Evolutionary conservation across 805 yeast species (phyloP).

Genomic region (Yarrowia alimentaria): DNA sequence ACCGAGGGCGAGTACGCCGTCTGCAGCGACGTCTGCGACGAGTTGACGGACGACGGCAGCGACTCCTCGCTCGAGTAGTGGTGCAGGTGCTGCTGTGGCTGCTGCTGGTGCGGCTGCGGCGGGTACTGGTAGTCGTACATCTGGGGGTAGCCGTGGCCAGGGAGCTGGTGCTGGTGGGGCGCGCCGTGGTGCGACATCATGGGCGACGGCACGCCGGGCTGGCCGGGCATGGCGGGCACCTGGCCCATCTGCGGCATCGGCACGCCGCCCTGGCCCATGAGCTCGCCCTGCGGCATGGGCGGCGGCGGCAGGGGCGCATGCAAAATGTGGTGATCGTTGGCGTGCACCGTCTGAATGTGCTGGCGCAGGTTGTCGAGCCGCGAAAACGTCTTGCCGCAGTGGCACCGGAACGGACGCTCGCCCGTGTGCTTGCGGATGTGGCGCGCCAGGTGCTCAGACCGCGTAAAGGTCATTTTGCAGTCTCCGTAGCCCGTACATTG

Average conservation of each 20-base stretch:
- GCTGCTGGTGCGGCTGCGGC: constrained; percentile 22
- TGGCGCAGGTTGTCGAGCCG: constrained; percentile 86
- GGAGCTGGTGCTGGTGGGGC: constrained; percentile 8
- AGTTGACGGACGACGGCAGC: constrained; percentile 24
- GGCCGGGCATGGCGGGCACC: too few relatives aligned
- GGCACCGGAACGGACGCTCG: constrained; percentile 87
- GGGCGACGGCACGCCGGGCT: constrained; percentile 21
- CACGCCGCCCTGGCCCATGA: constrained; percentile 4
- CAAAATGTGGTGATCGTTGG: constrained; percentile 45
- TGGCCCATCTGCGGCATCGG: background rate
- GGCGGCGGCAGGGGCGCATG: constrained; percentile 33
- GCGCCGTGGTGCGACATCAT: constrained; percentile 21
- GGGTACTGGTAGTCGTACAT: constrained; percentile 27
- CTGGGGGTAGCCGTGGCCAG: too few relatives aligned
- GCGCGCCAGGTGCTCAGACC: constrained; percentile 89
- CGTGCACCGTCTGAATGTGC: constrained; percentile 83
- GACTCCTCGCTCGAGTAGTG: constrained; percentile 23
- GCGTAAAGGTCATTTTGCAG: constrained; percentile 83
- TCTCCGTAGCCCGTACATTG: constrained; percentile 84
- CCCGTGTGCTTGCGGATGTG: constrained; percentile 94
- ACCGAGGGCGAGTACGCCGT: constrained; percentile 25
- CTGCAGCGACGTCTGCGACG: constrained; percentile 22
- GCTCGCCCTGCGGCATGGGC: constrained; percentile 29
- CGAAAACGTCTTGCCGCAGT: constrained; percentile 71
- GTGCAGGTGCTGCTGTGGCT: constrained; percentile 26